phyloP scores from a whole-genome alignment of 164 flowering plant species.

The Akebia trifoliata region DNA sequence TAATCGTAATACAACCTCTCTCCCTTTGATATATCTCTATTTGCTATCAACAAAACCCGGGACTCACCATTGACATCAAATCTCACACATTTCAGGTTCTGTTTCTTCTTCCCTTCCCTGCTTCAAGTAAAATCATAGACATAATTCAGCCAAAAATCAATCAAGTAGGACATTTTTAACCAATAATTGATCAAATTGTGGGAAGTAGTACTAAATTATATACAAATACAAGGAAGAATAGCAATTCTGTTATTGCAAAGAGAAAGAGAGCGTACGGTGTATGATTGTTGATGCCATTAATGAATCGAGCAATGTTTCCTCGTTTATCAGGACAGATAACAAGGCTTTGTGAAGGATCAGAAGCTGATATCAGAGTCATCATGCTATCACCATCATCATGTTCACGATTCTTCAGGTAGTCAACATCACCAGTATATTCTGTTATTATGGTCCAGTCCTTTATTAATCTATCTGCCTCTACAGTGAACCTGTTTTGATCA shows the following conservation, averaged over 20 bases:
- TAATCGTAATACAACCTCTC: constrained; percentile 89
- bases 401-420: constrained; percentile 74
- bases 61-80: constrained; percentile 67
- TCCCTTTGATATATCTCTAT: constrained; percentile 75
- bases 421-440: constrained; percentile 92
- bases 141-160: background rate
- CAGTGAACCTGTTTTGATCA: constrained; percentile 67
- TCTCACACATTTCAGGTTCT: constrained; percentile 86
- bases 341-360: constrained; percentile 53
- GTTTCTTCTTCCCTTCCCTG: constrained; percentile 95
- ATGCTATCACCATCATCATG: constrained; percentile 77
- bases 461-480: constrained; percentile 75
- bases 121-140: constrained; percentile 13
- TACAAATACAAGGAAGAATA: background rate
- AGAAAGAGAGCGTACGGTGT: constrained; percentile 47
- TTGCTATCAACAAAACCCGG: constrained; percentile 72
- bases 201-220: too few species aligned
- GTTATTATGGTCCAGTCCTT: constrained; percentile 82
- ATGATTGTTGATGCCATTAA: constrained; percentile 92
- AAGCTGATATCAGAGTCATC: constrained; percentile 78
- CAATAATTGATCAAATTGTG: too few species aligned
- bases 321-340: constrained; percentile 89
- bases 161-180: background rate
- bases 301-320: constrained; percentile 87
- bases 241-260: background rate